phyloP scores from a whole-genome alignment of 2,329 filamentous ascomycete genomes.

The Trichoderma polysporum region DNA sequence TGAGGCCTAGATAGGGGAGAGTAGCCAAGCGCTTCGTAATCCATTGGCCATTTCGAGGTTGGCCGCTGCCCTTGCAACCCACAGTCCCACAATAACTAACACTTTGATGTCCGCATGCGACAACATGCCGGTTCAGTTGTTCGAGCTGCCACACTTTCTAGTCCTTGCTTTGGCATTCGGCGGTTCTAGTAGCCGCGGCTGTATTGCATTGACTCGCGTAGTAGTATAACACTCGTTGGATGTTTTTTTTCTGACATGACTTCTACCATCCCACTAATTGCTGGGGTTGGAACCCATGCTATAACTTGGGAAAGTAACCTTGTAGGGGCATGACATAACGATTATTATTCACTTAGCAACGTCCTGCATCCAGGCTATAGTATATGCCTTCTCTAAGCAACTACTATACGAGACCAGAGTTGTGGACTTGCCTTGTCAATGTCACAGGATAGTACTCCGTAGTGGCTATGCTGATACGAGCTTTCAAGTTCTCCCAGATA shows the following conservation, averaged over 20 bases:
- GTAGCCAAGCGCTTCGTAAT: too few relatives aligned
- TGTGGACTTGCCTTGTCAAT: not conserved
- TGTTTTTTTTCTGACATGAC: not conserved
- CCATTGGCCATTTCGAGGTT: too few relatives aligned
- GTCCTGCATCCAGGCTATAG: not conserved
- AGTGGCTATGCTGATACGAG: not conserved
- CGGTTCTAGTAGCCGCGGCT: not conserved
- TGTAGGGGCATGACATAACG: too few relatives aligned
- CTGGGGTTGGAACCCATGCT: not conserved
- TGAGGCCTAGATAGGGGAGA: too few relatives aligned
- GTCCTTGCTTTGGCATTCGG: not conserved
- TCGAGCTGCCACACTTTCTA: not conserved
- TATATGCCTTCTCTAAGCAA: not conserved
- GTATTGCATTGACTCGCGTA: not conserved
- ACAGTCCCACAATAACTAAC: too few relatives aligned
- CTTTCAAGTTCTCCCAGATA: not conserved
- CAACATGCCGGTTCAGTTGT: too few relatives aligned
- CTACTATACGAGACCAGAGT: not conserved
- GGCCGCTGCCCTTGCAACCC: too few relatives aligned
- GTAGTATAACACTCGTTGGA: not conserved
- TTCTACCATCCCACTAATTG: not conserved
- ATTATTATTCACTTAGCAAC: not conserved
- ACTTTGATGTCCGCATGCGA: too few relatives aligned
- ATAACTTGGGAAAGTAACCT: too few relatives aligned
- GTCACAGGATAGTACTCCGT: not conserved